Base-by-base conservation (phyloP, 169 alveolate genomes). In the Besnoitia besnoiti region DNA sequence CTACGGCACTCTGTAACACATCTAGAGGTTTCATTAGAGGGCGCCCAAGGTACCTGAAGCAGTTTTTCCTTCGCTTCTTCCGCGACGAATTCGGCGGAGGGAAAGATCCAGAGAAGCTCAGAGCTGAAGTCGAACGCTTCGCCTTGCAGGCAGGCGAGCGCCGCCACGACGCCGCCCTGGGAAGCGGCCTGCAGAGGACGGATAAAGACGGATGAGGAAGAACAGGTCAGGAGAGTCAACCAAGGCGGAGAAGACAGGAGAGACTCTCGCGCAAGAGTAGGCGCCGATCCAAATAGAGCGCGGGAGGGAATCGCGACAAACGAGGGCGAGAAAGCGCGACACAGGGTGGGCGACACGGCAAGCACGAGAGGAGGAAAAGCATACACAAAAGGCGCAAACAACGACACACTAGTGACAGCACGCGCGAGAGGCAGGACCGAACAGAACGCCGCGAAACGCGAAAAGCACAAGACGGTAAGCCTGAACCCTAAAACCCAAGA, bases 21-120 rank as follows among this genome's bases (percentile, higher is more conserved):
- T 51, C 14, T 16, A 14, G 67, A 51, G 67, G 67, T 51, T 24
- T 16, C 14, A 51, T 14, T 51, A 16, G n/a, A 51, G 14, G 14
- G 14, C 67, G 14, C 14, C 24, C 67, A 24, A 51, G 14, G 24
- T 73, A 73, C 82, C 40, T 73, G 82, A 39, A n/a, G 12, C 1
- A 73, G 14, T 73, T n/a, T 37, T 73, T n/a, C 82, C 46, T 37
- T n/a, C 0, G 30, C 39, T n/a, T 73, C 82, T 37, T 73, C 46
- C 24, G 47, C n/a, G 46, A 73, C 24, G 44, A 73, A 73, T 30
- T 73, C 21, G 46, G 46, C 46, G 14, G 79, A 62, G n/a, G 82
- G 82, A n/a, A 73, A 73, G n/a, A 73, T 19, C 82, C 82, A 73
- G 19, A 73, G 82, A 35, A 73, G 46, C 82, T 73, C 82, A 7